A percentile compares a stretch with the other conserved stretches of the same genome.
These are phyloP conservation scores for Daucus carota DNA, from an alignment of 129 eudicot species.

Conservation along the genomic window DNA sequence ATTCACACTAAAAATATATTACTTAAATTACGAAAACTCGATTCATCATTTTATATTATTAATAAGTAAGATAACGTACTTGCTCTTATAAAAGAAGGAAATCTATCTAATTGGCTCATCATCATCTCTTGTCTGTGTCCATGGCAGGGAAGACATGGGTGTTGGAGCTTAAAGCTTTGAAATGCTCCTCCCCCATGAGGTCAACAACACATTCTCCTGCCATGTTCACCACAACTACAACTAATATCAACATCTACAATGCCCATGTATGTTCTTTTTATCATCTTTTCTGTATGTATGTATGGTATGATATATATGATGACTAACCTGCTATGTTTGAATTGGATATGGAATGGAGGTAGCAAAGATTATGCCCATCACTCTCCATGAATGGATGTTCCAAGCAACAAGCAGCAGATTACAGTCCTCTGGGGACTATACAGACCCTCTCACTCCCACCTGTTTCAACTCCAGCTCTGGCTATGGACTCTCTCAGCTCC, in stretches of 20 bases:
- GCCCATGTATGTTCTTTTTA: neutral
- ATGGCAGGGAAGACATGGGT: conserved; percentile 20
- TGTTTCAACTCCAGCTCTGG: conserved; percentile 54
- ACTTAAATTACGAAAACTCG: too few relatives aligned
- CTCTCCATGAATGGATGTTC: conserved; percentile 77
- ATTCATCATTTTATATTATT: too few relatives aligned
- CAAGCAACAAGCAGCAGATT: conserved; percentile 13
- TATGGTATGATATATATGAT: too few relatives aligned
- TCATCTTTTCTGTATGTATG: neutral
- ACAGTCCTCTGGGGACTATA: conserved; percentile 44
- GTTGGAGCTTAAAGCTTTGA: conserved; percentile 33
- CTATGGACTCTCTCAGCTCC: conserved; percentile 57
- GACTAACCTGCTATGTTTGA: neutral
- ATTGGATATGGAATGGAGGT: neutral
- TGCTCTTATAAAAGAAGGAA: too few relatives aligned
- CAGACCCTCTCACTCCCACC: conserved; percentile 63
- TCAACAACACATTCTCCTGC: conserved; percentile 18
- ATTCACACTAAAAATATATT: too few relatives aligned
- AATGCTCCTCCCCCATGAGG: conserved; percentile 21
- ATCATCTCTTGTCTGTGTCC: neutral
- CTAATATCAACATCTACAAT: conserved; percentile 18
- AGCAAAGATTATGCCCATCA: conserved; percentile 58
- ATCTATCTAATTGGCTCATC: neutral
- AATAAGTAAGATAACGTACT: too few relatives aligned
- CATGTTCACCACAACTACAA: neutral